phyloP scores from a whole-genome alignment of 257 asterid genomes.

The Buddleja alternifolia region DNA sequence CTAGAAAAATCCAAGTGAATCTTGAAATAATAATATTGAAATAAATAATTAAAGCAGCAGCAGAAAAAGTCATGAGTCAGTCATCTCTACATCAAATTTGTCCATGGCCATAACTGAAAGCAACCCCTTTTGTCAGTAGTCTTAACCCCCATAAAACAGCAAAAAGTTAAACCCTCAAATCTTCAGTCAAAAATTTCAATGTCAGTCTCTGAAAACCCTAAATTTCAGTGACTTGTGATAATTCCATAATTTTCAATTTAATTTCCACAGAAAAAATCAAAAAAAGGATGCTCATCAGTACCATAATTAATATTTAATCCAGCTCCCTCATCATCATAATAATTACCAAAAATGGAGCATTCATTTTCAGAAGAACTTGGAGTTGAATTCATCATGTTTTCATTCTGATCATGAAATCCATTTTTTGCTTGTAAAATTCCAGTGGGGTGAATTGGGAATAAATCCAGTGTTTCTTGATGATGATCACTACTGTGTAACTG shows the following conservation, averaged over 20 bases:
- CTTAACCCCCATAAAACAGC: constrained; percentile 39
- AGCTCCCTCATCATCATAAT: constrained; percentile 21
- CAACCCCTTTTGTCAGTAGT: constrained; percentile 37
- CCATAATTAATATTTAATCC: constrained; percentile 21
- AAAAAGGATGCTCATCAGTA: constrained; percentile 38
- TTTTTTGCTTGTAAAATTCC: constrained; percentile 51
- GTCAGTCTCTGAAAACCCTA: constrained; percentile 38
- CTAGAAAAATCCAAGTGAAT: neutral
- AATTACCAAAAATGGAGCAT: neutral
- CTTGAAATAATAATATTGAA: neutral
- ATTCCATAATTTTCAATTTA: constrained; percentile 17
- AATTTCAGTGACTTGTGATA: constrained; percentile 41
- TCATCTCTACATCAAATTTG: constrained; percentile 32
- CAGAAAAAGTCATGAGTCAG: constrained; percentile 9
- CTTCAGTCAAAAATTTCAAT: constrained; percentile 25
- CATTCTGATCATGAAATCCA: neutral
- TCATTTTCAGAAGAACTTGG: constrained; percentile 27
- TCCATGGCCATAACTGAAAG: constrained; percentile 33
- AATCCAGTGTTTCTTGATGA: constrained; percentile 69
- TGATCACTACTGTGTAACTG: neutral
- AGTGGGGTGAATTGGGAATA: constrained; percentile 78
- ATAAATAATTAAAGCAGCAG: neutral
- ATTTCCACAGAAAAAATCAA: constrained; percentile 59
- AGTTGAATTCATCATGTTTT: too few relatives aligned
- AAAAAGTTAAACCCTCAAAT: constrained; percentile 21